Base-by-base conservation (phyloP, 2,329 filamentous ascomycete species). In the Trichophyton mentagrophytes region DNA sequence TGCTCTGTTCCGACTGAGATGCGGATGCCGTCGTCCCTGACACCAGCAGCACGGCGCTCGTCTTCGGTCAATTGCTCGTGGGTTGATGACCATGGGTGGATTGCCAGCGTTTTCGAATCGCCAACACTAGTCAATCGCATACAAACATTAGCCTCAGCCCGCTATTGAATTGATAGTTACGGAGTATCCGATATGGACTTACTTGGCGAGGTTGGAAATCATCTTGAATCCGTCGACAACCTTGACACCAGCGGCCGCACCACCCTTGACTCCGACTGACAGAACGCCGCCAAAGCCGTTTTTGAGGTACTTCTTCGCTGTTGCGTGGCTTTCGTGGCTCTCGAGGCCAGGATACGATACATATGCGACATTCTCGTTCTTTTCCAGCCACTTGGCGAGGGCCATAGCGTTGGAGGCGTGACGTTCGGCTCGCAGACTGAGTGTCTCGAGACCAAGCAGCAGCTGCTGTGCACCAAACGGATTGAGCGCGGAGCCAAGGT, bases 1-100 rank as follows among this genome's bases (percentile, higher is more conserved):
- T 96, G 90, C 78, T 97, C 92, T 0, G 88, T 95, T 59, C 92
- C 92, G 62, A 96, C 91, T 0, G 91, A 96, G 70, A 97, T 93
- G 64, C 92, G 88, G 74, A 97, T 96, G 44, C 91, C 84, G 70
- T 95, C 92, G 81, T 90, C 72, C 15, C 89, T 93, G 9, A 93
- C 89, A 67, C 92, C 92, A 22, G 89, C 92, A 70, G 78, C 85
- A 58, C 81, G 72, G 76, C 85, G 89, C 80, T 96, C 92, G 71
- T 90, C 82, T 33, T 92, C 87, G 25, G 80, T 85, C 61, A 97
- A 80, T 78, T 97, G 92, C 79, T 95, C 88, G 73, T 97, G 92
- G 1, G 92, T 97, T 2, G 92, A 96, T 4, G 86, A 88, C 89
- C 90, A 96, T 22, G 92, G 92, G 75, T 96, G 91, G 67, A 96